These are phyloP conservation scores for Anethum foeniculum DNA, from an alignment of 140 eudicot species.

Conservation along the genomic window DNA sequence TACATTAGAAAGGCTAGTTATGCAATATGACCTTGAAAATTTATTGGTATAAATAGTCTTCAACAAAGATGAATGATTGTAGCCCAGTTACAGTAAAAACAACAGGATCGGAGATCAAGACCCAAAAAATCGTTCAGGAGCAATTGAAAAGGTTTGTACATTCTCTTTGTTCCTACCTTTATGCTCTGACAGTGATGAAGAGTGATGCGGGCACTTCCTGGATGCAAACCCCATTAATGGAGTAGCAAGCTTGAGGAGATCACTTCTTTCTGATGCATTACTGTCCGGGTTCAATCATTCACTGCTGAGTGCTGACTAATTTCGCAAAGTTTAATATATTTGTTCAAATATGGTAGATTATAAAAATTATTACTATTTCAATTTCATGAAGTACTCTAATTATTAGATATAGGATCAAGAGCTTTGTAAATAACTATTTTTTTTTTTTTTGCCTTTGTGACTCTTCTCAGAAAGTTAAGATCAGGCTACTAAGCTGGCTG, in stretches of 20 bases:
- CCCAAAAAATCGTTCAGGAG: background rate
- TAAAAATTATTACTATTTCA: background rate
- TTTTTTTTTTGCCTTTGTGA: background rate
- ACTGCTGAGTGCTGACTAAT: conserved; percentile 2
- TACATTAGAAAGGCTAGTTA: conserved; percentile 52
- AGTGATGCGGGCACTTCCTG: background rate
- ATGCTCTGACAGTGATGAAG: background rate
- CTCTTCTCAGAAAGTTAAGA: background rate
- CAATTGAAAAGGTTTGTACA: background rate
- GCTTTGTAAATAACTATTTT: background rate
- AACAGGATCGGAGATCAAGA: background rate
- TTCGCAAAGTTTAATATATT: background rate
- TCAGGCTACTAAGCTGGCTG: background rate
- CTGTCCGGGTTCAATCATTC: background rate
- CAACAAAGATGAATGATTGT: background rate
- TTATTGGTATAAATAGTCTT: background rate
- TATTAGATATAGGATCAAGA: background rate
- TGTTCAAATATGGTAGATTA: background rate
- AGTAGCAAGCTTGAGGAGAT: conserved; percentile 3
- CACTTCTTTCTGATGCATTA: conserved; percentile 6
- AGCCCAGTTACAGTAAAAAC: background rate
- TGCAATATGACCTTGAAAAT: conserved; percentile 15
- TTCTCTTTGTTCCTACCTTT: background rate
- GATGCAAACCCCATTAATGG: background rate
- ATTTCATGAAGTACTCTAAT: background rate